These are phyloP conservation scores for Saccharomyces hybrid DNA, from an alignment of 1,139 yeast species.

Conservation along the genomic window DNA sequence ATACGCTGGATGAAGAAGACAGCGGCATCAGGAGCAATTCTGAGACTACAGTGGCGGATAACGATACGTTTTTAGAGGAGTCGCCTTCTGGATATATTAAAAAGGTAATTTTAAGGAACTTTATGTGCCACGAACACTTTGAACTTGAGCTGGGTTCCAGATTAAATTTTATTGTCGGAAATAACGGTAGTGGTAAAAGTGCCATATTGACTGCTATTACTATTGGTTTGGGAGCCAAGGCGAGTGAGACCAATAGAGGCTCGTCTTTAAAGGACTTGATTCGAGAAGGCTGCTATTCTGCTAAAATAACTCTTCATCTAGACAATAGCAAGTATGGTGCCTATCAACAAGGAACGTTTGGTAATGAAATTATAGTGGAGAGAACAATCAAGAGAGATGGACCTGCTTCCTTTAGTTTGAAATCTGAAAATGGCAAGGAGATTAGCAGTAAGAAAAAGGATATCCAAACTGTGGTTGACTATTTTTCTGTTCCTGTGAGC, in stretches of 20 bases:
- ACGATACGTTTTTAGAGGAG: slow-evolving; percentile 4
- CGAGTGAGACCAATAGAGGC: slow-evolving; percentile 86
- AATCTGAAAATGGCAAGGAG: slow-evolving; percentile 43
- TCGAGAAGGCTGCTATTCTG: slow-evolving; percentile 64
- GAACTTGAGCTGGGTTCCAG: slow-evolving; percentile 73
- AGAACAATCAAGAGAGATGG: slow-evolving; percentile 56
- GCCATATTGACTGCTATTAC: slow-evolving; percentile 88
- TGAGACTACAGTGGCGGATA: not conserved
- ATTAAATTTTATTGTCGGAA: slow-evolving; percentile 85
- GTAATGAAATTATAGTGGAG: slow-evolving; percentile 61
- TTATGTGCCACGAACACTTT: slow-evolving; percentile 82
- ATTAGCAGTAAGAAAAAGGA: slow-evolving; percentile 57
- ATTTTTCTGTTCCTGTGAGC: slow-evolving; percentile 71
- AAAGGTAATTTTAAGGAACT: slow-evolving; percentile 54
- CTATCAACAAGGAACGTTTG: slow-evolving; percentile 56
- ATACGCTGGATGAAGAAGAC: not conserved
- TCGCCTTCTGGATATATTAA: slow-evolving; percentile 40
- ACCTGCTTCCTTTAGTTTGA: slow-evolving; percentile 44
- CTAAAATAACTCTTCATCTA: slow-evolving; percentile 54
- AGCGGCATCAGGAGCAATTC: not conserved
- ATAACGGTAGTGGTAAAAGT: slow-evolving; percentile 93
- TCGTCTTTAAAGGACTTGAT: slow-evolving; percentile 61
- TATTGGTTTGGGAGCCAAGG: slow-evolving; percentile 87
- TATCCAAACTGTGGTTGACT: slow-evolving; percentile 59
- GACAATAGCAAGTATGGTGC: slow-evolving; percentile 61